A percentile compares a stretch with the other conserved stretches of the same genome.
phyloP scores from a whole-genome alignment of 2,329 filamentous ascomycete species.

The Colletotrichum cuscutae region DNA sequence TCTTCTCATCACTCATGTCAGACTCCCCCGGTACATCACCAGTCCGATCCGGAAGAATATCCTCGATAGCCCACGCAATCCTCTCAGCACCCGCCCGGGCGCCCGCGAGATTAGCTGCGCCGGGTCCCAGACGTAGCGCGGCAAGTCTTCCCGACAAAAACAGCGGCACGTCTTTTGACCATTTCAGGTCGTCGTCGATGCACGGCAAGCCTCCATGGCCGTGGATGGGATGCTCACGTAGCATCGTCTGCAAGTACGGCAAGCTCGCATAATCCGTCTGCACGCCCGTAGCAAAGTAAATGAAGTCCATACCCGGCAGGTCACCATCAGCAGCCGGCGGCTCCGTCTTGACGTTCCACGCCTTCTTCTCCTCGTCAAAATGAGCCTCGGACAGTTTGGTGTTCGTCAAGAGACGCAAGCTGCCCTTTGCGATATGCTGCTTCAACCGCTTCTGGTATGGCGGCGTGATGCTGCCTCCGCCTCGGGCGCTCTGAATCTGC shows the following conservation, averaged over 20 bases:
- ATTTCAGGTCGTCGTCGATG: slow-evolving; percentile 80
- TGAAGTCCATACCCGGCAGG: slow-evolving; percentile 71
- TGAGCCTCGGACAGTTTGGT: slow-evolving; percentile 64
- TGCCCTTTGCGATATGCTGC: slow-evolving; percentile 62
- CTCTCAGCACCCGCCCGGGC: slow-evolving; percentile 79
- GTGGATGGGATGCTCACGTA: slow-evolving; percentile 68
- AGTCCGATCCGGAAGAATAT: slow-evolving; percentile 52
- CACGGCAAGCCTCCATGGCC: slow-evolving; percentile 75
- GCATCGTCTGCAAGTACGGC: slow-evolving; percentile 69
- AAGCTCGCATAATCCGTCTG: slow-evolving; percentile 70
- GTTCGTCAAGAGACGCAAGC: slow-evolving; percentile 65
- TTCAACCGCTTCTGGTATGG: slow-evolving; percentile 74
- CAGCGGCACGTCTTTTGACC: slow-evolving; percentile 77
- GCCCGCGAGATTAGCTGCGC: slow-evolving; percentile 78
- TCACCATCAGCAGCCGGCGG: slow-evolving; percentile 55
- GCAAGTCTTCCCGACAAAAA: slow-evolving; percentile 78
- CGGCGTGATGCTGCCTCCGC: slow-evolving; percentile 82
- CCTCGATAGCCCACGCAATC: slow-evolving; percentile 76
- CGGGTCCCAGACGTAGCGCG: slow-evolving; percentile 75
- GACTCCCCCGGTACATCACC: not conserved
- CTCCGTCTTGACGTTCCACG: slow-evolving; percentile 59
- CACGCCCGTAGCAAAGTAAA: slow-evolving; percentile 82
- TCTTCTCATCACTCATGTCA: slow-evolving; percentile 17
- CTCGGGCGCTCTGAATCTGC: slow-evolving; percentile 73
- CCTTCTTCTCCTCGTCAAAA: slow-evolving; percentile 57